Evolutionary conservation across 2,329 filamentous ascomycete species (phyloP).

Genomic region (Talaromyces atroroseus): DNA sequence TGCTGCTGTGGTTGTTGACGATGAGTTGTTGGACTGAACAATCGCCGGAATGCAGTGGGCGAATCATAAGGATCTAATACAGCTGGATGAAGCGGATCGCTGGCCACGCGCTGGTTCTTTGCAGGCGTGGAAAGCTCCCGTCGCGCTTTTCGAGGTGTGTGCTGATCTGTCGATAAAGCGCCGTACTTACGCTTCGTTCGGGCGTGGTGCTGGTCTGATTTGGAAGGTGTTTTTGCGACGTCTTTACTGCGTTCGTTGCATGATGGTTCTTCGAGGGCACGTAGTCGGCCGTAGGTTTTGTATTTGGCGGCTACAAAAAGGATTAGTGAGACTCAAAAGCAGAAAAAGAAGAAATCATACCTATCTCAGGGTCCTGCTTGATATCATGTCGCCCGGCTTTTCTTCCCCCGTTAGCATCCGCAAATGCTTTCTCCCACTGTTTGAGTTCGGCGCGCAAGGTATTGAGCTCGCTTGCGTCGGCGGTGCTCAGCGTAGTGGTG

Average conservation of each 20-base stretch:
- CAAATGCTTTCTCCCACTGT: constrained; percentile 44
- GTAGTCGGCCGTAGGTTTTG: constrained; percentile 42
- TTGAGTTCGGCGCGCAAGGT: constrained; percentile 41
- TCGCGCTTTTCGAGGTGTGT: constrained; percentile 10
- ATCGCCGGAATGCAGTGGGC: constrained; percentile 32
- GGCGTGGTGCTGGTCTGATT: constrained; percentile 17
- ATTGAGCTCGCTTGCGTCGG: constrained; percentile 25
- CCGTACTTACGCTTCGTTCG: constrained; percentile 29
- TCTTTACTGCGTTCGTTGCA: constrained; percentile 19
- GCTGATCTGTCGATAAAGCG: constrained; percentile 20
- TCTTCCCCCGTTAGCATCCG: constrained; percentile 36
- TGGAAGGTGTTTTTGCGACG: constrained; percentile 16
- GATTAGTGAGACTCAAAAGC: background rate
- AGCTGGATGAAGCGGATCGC: constrained; percentile 27
- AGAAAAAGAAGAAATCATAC: constrained; percentile 21
- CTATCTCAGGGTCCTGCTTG: constrained; percentile 41
- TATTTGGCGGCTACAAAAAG: constrained; percentile 39
- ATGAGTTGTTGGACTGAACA: constrained; percentile 34
- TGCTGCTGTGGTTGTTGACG: constrained; percentile 17
- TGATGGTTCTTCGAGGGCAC: constrained; percentile 28
- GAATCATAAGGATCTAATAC: constrained; percentile 43
- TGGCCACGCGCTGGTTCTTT: constrained; percentile 20
- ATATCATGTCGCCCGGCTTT: constrained; percentile 46
- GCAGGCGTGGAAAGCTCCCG: constrained; percentile 27
- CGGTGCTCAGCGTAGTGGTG: constrained; percentile 18